These are phyloP conservation scores for Jacaranda mimosifolia DNA, from an alignment of 257 asterid genomes.

Conservation along the genomic window DNA sequence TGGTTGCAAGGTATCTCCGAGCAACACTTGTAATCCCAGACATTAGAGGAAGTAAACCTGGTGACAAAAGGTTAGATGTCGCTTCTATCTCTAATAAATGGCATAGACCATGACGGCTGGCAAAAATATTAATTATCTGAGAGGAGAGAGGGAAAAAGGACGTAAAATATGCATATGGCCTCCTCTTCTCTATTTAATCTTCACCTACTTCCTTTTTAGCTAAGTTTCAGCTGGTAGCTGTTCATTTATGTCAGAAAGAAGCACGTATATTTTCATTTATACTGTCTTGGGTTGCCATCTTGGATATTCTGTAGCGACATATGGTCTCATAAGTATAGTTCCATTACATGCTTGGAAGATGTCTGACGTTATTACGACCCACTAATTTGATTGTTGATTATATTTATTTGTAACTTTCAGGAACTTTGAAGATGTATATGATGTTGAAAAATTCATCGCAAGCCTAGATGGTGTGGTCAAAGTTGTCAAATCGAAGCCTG, in stretches of 20 bases:
- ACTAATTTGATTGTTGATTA: conserved; percentile 15
- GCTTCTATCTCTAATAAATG: conserved; percentile 36
- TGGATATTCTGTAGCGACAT: not conserved
- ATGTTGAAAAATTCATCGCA: conserved; percentile 64
- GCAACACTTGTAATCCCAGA: conserved; percentile 96
- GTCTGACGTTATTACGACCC: not conserved
- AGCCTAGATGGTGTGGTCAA: conserved; percentile 81
- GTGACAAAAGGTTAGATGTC: conserved; percentile 76
- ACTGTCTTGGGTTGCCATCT: conserved; percentile 10
- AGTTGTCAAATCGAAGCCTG: conserved; percentile 71
- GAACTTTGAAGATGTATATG: conserved; percentile 74
- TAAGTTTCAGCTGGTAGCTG: conserved; percentile 8
- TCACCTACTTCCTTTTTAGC: conserved; percentile 23
- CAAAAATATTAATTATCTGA: conserved; percentile 5
- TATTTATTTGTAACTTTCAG: conserved; percentile 48
- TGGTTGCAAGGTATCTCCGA: conserved; percentile 85
- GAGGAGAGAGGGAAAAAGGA: conserved; percentile 19
- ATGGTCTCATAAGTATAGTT: not conserved
- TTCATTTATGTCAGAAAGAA: conserved; percentile 20
- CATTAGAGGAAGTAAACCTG: conserved; percentile 86
- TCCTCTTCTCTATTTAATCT: conserved; percentile 24
- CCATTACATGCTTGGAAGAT: not conserved
- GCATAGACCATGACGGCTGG: conserved; percentile 9
- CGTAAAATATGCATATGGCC: conserved; percentile 11
- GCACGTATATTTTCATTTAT: not conserved